phyloP scores from a whole-genome alignment of 192 early-diverging fungal genomes.

The Coemansia sp. region DNA sequence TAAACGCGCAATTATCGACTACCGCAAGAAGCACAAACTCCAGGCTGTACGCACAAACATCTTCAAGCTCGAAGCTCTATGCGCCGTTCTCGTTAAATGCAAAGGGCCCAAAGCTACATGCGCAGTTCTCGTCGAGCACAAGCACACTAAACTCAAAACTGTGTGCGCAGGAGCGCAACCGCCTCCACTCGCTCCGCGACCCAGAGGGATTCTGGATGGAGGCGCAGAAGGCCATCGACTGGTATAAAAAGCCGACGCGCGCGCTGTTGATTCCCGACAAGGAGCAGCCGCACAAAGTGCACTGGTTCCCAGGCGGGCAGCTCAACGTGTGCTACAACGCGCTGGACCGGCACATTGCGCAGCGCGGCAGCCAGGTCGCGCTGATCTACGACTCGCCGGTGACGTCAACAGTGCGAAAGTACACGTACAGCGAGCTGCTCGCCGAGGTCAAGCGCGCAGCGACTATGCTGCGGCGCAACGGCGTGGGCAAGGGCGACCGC shows the following conservation, averaged over 20 bases:
- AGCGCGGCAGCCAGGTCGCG: constrained; percentile 61
- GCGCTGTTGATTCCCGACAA: constrained; percentile 12
- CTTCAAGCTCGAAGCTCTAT: too few relatives aligned
- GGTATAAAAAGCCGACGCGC: constrained; percentile 23
- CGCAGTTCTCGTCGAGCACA: too few relatives aligned
- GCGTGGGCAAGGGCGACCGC: constrained; percentile 66
- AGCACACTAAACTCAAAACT: background rate
- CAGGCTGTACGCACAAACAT: constrained; percentile 50
- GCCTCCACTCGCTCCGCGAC: constrained; percentile 30
- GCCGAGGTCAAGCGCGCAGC: constrained; percentile 67
- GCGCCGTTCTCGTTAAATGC: too few relatives aligned
- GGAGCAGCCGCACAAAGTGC: constrained; percentile 24
- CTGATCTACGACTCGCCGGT: constrained; percentile 76
- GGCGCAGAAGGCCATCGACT: constrained; percentile 37
- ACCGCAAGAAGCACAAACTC: too few relatives aligned
- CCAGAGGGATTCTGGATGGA: constrained; percentile 47
- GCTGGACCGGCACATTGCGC: constrained; percentile 72
- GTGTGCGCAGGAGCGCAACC: constrained; percentile 18
- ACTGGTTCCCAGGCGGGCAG: constrained; percentile 69
- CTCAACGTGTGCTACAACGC: constrained; percentile 83
- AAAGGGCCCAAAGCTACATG: too few relatives aligned
- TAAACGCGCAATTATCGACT: too few relatives aligned
- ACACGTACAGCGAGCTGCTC: constrained; percentile 69
- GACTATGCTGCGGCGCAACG: constrained; percentile 59
- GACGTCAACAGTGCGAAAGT: constrained; percentile 49